phyloP scores from a whole-genome alignment of 192 early-diverging fungal genomes.

The Mortierella hygrophila region DNA sequence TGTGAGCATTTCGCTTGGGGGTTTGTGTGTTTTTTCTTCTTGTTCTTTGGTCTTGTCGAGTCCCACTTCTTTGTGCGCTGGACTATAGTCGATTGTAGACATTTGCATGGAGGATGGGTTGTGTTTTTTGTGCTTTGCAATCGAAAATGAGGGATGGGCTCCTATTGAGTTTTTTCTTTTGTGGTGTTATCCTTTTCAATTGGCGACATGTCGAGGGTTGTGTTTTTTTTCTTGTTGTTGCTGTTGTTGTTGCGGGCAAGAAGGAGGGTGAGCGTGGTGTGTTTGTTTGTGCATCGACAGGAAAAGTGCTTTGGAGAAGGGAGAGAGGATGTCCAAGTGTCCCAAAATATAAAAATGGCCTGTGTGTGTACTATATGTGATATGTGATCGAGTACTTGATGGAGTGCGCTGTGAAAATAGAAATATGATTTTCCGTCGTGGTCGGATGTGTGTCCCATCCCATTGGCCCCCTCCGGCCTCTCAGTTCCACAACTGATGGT shows the following conservation, averaged over 20 bases:
- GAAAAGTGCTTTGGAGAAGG: too few relatives aligned
- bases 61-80: too few relatives aligned
- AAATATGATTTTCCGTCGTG: background rate
- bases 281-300: too few relatives aligned
- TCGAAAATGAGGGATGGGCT: slow-evolving; percentile 1
- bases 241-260: background rate
- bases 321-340: background rate
- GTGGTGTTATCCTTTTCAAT: background rate
- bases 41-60: too few relatives aligned
- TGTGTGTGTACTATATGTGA: background rate
- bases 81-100: background rate
- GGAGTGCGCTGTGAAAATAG: background rate
- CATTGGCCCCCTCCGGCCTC: background rate
- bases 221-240: background rate
- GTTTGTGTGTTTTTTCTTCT: too few relatives aligned
- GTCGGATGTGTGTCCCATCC: background rate
- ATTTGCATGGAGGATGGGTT: background rate
- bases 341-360: background rate
- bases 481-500: background rate
- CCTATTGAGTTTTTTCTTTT: background rate
- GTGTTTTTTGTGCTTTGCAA: slow-evolving; percentile 2
- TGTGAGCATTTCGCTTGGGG: too few relatives aligned
- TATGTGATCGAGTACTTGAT: background rate
- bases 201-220: background rate
- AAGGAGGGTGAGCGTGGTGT: background rate